Percentiles rank a stretch among this genome's conserved stretches.
phyloP scores from a whole-genome alignment of 805 yeast species.

The Nakazawaea holstii region DNA sequence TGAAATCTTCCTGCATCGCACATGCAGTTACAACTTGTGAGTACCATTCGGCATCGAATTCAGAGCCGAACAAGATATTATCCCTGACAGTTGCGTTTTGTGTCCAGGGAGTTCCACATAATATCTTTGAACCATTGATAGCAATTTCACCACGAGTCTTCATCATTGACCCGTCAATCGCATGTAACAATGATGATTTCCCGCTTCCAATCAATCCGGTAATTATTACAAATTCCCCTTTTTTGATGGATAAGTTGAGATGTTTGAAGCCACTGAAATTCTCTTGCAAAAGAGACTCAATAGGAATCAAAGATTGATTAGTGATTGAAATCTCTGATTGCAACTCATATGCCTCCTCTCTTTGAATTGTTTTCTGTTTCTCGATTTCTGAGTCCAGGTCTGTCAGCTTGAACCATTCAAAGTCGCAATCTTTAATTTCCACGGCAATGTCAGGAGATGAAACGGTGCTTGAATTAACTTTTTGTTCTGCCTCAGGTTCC shows the following conservation, averaged over 20 bases:
- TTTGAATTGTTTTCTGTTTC: not conserved
- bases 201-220: constrained; percentile 79
- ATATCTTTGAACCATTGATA: constrained; percentile 47
- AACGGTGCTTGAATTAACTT: constrained; percentile 38
- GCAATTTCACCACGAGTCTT: constrained; percentile 44
- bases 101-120: constrained; percentile 63
- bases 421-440: constrained; percentile 41
- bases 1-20: constrained; percentile 61
- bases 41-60: constrained; percentile 45
- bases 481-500: constrained; percentile 32
- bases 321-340: constrained; percentile 4
- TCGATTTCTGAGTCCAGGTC: constrained; percentile 13
- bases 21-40: constrained; percentile 54
- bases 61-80: constrained; percentile 64
- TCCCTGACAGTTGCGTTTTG: constrained; percentile 75
- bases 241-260: constrained; percentile 40
- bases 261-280: constrained; percentile 35
- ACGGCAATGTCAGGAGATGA: constrained; percentile 34
- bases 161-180: constrained; percentile 66
- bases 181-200: constrained; percentile 65
- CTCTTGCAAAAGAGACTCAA: not conserved
- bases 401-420: constrained; percentile 50
- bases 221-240: constrained; percentile 62
- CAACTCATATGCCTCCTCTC: not conserved
- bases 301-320: not conserved